Evolutionary conservation across 23 red algal species (phyloP), one percentile per base, ranked within the genome.

Genomic region (Pyropia yezoensis): DNA sequence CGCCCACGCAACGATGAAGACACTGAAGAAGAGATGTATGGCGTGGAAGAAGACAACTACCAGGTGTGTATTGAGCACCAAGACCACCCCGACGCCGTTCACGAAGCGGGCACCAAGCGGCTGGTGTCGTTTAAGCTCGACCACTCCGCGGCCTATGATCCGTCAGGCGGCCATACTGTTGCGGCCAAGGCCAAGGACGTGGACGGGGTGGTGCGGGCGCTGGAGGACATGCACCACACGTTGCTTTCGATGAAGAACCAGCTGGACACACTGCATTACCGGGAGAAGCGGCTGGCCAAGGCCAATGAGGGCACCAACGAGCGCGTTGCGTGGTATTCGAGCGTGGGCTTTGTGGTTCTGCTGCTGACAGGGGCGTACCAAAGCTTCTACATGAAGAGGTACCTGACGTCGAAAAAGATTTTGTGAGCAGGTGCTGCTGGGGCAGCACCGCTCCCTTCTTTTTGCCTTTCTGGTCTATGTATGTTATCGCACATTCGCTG

Each of bases 31-130:
- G 51, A 74, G 50, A 47, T 59, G 14, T 87, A 87, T 34, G 71
- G 69, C 24, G 33, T 70, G n/a, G 70, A 54, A 13, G 79, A 84
- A 39, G 82, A 87, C 26, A 87, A 70, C 7, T 87, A 50, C 52
- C 70, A 65, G 28, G 63, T 87, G 12, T 87, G 82, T 26, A 67
- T 87, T 33, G 82, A 87, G 65, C 82, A 87, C 57, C 82, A 87
- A 33, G 64, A 87, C 27, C 62, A 62, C 19, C 57, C 59, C 3
- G 59, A 52, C 15, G 63, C 61, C 26, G 71, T 65, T 22, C 82
- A 76, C 51, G 52, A 70, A 7, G 72, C 82, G 9, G 82, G 82
- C 21, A 63, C 82, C 39, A 53, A 58, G 49, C 69, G 82, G 18
- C 49, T 63, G 13, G 71, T 87, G 17, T 52, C 58, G 16, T 71